phyloP scores from a whole-genome alignment of 2,329 filamentous ascomycete genomes.

The Metarhizium guizhouense region DNA sequence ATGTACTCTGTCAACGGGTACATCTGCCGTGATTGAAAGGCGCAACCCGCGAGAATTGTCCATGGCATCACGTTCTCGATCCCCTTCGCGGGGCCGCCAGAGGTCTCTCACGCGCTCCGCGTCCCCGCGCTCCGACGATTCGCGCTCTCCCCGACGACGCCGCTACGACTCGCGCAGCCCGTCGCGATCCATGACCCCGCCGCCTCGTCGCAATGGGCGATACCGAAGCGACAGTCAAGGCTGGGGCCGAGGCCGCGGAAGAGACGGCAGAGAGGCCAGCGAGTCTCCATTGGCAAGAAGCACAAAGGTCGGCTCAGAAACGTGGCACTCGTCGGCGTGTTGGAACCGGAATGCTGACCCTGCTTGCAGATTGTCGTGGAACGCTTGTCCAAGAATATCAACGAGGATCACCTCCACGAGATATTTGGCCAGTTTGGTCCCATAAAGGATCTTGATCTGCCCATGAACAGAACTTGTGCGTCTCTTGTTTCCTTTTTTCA shows the following conservation, averaged over 20 bases:
- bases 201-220: constrained; percentile 24
- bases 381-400: constrained; percentile 91
- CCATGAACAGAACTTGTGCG: constrained; percentile 78
- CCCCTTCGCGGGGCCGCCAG: constrained; percentile 22
- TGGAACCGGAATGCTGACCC: background rate
- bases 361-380: constrained; percentile 76
- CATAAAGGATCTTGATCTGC: constrained; percentile 81
- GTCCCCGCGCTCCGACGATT: constrained; percentile 23
- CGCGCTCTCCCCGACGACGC: constrained; percentile 25
- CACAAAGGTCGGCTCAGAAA: constrained; percentile 38
- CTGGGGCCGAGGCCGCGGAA: constrained; percentile 24
- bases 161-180: constrained; percentile 24
- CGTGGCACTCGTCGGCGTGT: too few relatives aligned
- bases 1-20: background rate
- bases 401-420: constrained; percentile 76
- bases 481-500: background rate
- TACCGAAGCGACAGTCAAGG: constrained; percentile 20
- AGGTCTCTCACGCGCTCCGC: constrained; percentile 26
- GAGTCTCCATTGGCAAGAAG: constrained; percentile 31
- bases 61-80: constrained; percentile 21
- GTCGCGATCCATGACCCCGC: constrained; percentile 21
- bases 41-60: background rate
- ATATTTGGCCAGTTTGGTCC: constrained; percentile 85
- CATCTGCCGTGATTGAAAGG: background rate
- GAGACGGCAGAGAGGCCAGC: constrained; percentile 28